Evolutionary conservation across 352 stramenopile genomes (phyloP), one percentile per base, ranked within the genome.

Genomic region (Globisporangium okanoganense): DNA sequence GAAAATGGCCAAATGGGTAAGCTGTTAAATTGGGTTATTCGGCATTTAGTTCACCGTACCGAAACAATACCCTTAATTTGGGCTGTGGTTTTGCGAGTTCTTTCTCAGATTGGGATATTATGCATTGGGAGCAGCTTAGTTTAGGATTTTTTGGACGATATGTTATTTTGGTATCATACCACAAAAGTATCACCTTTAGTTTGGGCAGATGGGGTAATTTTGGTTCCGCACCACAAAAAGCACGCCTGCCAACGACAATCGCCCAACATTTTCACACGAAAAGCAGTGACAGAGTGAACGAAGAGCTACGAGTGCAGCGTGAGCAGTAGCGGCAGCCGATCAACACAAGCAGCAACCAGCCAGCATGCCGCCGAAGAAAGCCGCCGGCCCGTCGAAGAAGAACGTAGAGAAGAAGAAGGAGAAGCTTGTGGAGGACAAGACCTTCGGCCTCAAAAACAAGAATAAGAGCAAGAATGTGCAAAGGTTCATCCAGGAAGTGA

Each of bases 391-490:
- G 38, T 90, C 82, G n/a, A 96, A 94, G 70, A 97, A 97, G 75
- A 72, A 71, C 20, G 75, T 88, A 31, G 78, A 96, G 76, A 97
- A 97, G 76, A 87, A 94, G 70, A 92, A 96, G 66, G 88, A 96
- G 18, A 97, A 98, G 79, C 65, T 82, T 20, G 70, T 99, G 40
- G 97, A 99, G 67, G 97, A 99, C 79, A 99, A 99, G 79, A 99
- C 97, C 16, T 99, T 99, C 67, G 97, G 97, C 27, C 80, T 99
- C 25, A 99, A 99, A 79, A 99, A 99, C 84, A 99, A 99, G 74
- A 99, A 99, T 75, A 99, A 99, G 80, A 95, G 78, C 69, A 97
- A 97, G 64, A 97, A 97, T 66, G 94, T 98, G 53, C 93, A 98
- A 70, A 87, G 95, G 70, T 96, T 94, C 73, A 91, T 97, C 53